Percentiles rank a stretch among this genome's conserved stretches.
phyloP scores from a whole-genome alignment of 1,139 yeast genomes.

The Torulaspora pretoriensis region DNA sequence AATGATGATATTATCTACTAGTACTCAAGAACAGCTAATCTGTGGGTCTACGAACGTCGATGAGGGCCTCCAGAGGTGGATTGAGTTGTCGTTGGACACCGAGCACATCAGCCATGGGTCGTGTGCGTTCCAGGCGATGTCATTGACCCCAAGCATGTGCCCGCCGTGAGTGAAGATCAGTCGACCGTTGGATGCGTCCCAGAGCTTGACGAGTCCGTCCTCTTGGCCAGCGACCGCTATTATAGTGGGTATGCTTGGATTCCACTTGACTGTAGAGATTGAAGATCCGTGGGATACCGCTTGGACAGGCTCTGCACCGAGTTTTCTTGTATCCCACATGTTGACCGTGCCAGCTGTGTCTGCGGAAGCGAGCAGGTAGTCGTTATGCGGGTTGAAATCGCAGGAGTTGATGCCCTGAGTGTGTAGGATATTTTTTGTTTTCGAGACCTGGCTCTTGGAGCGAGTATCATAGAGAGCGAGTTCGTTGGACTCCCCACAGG shows the following conservation, averaged over 20 bases:
- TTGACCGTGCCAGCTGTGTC: constrained; percentile 55
- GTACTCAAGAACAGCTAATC: neutral
- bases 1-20: neutral
- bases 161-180: constrained; percentile 79
- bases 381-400: constrained; percentile 56
- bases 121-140: constrained; percentile 79
- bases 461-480: constrained; percentile 52
- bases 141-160: constrained; percentile 83
- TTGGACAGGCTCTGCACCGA: constrained; percentile 34
- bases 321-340: constrained; percentile 66
- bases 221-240: constrained; percentile 66
- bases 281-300: constrained; percentile 50
- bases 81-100: constrained; percentile 82
- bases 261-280: constrained; percentile 75
- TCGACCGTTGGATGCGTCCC: constrained; percentile 52
- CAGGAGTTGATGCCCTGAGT: constrained; percentile 58
- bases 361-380: constrained; percentile 62
- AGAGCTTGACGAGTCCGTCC: constrained; percentile 66
- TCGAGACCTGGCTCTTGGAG: constrained; percentile 11
- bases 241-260: constrained; percentile 55
- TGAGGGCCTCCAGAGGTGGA: constrained; percentile 80
- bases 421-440: constrained; percentile 37
- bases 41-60: constrained; percentile 25
- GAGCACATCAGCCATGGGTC: constrained; percentile 77
- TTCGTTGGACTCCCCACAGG: constrained; percentile 55